Conservation (phyloP, 192 early-diverging fungal species). For the Backusella psychrophila region DNA sequence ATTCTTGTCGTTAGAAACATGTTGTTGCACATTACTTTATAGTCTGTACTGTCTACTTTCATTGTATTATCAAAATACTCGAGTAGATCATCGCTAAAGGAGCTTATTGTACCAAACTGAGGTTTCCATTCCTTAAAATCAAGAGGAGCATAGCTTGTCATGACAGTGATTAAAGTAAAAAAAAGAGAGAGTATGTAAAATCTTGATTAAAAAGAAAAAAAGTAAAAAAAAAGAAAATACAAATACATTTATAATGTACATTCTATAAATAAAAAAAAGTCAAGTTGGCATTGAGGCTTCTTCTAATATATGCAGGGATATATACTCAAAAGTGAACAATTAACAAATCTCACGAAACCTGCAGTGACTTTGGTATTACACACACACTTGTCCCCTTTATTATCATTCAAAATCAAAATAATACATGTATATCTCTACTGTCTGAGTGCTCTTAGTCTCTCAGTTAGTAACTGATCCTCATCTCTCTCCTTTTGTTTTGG, state of each 20-base stretch:
- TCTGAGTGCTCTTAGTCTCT: constrained; percentile 45
- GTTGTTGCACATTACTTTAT: neutral
- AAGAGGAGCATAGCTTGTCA: neutral
- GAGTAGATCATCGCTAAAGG: constrained; percentile 8
- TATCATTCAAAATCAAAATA: neutral
- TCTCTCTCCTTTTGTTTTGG: constrained; percentile 38
- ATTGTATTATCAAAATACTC: constrained; percentile 9
- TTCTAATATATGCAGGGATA: too few species aligned
- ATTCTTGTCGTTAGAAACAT: neutral
- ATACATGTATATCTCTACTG: constrained; percentile 24
- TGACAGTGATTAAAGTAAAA: neutral
- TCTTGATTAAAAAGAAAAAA: neutral
- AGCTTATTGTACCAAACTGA: neutral
- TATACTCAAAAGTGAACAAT: too few species aligned
- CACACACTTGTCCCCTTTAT: neutral
- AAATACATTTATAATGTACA: neutral
- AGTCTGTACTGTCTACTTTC: neutral
- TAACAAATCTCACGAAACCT: neutral
- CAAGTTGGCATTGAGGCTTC: neutral
- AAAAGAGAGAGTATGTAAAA: neutral
- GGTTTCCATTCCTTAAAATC: constrained; percentile 5
- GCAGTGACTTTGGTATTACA: too few species aligned
- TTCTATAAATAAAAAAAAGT: neutral
- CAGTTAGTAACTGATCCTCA: constrained; percentile 44
- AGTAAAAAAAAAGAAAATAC: neutral